These are phyloP conservation scores for Sugiyamaella xylanicola DNA, from an alignment of 1,139 yeast genomes.

Conservation along the genomic window DNA sequence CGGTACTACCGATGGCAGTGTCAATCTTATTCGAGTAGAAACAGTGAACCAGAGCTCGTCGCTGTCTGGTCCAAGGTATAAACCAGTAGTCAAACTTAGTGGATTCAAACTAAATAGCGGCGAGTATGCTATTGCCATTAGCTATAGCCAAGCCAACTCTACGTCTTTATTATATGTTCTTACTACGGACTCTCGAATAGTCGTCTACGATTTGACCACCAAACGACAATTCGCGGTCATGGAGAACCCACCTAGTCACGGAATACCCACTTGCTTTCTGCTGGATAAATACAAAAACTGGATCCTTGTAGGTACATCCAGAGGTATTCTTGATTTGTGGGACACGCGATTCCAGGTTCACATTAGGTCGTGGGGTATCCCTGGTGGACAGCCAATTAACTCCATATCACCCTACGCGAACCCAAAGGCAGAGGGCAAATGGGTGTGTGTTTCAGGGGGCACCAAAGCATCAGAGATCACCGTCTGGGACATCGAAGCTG, in stretches of 20 bases:
- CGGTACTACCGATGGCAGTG: slow-evolving; percentile 63
- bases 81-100: slow-evolving; percentile 39
- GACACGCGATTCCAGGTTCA: slow-evolving; percentile 69
- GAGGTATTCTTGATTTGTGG: slow-evolving; percentile 78
- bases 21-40: slow-evolving; percentile 62
- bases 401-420: slow-evolving; percentile 50
- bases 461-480: slow-evolving; percentile 60
- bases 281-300: slow-evolving; percentile 59
- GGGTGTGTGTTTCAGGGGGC: slow-evolving; percentile 67
- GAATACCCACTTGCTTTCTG: slow-evolving; percentile 62
- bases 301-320: slow-evolving; percentile 72
- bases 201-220: slow-evolving; percentile 60
- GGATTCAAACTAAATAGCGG: slow-evolving; percentile 12
- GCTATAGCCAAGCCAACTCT: slow-evolving; percentile 40
- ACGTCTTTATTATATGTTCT: slow-evolving; percentile 44
- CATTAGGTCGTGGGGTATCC: slow-evolving; percentile 64
- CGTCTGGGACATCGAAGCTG: slow-evolving; percentile 74
- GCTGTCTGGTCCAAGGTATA: slow-evolving; percentile 40
- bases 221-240: slow-evolving; percentile 52
- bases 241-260: slow-evolving; percentile 64
- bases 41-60: slow-evolving; percentile 41
- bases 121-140: slow-evolving; percentile 52
- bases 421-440: slow-evolving; percentile 42
- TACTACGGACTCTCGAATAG: slow-evolving; percentile 57
- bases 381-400: slow-evolving; percentile 51